Conservation (phyloP, 2,329 filamentous ascomycete genomes). For the Aspergillus terreus region DNA sequence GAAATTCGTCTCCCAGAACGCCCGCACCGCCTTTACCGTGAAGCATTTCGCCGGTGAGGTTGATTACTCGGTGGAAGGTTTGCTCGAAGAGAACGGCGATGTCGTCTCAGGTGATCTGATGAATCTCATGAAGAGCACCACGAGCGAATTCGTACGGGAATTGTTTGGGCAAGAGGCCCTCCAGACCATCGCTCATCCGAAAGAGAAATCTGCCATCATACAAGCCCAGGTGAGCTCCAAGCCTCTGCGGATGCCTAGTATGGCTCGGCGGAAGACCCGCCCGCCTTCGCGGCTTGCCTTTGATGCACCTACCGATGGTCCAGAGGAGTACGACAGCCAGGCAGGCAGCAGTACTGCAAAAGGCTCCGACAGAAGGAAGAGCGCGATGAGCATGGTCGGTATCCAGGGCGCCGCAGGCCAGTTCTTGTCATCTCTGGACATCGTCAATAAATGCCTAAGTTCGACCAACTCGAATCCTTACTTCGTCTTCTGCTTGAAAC, state of each 20-base stretch:
- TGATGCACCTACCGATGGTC: conserved; percentile 35
- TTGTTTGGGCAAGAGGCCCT: conserved; percentile 95
- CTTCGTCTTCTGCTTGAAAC: conserved; percentile 95
- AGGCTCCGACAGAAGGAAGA: conserved; percentile 31
- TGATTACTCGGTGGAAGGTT: conserved; percentile 80
- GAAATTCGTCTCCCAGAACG: conserved; percentile 84
- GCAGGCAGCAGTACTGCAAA: conserved; percentile 27
- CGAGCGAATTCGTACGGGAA: conserved; percentile 81
- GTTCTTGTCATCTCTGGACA: conserved; percentile 83
- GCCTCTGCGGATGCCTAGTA: conserved; percentile 85
- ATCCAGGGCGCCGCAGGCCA: conserved; percentile 88
- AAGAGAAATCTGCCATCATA: conserved; percentile 85
- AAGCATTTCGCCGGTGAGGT: conserved; percentile 96
- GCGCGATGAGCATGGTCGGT: conserved; percentile 36
- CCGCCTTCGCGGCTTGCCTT: conserved; percentile 45
- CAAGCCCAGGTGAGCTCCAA: conserved; percentile 96
- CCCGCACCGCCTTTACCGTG: conserved; percentile 77
- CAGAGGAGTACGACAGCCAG: conserved; percentile 35
- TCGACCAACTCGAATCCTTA: conserved; percentile 85
- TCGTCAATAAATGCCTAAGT: conserved; percentile 81
- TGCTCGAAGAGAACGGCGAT: conserved; percentile 94
- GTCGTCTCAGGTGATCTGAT: conserved; percentile 93
- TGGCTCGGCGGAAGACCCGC: conserved; percentile 74
- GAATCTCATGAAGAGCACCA: conserved; percentile 84
- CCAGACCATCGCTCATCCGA: conserved; percentile 87